Evolutionary conservation across 306 rosid species (phyloP), one percentile per base, ranked within the genome.

Genomic region (Inga laurina): DNA sequence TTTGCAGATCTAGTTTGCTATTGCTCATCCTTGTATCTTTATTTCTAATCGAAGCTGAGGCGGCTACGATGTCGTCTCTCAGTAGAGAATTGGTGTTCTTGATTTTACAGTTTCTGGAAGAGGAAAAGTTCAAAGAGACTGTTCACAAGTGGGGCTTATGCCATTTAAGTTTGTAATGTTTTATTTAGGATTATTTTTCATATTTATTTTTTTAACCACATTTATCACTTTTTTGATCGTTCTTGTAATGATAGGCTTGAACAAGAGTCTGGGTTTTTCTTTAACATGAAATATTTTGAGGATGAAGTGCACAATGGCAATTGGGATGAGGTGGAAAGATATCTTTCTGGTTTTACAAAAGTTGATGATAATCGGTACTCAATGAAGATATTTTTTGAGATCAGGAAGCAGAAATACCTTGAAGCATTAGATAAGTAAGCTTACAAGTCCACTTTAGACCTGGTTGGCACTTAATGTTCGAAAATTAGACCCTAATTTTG

Each of bases 231-330:
- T 30, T 52, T 86, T 62, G 3, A 65, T 61, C 30, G 79, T 34
- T 15, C 43, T 30, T 77, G 13, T 3, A 56, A 68, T 32, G 84
- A 90, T 44, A 95, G 99, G 90, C 94, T 96, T 19, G 98, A 96
- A 83, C 99, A 96, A 90, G 99, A 96, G 78, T 96, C 99, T 77
- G 99, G 99, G 74, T 93, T 96, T 91, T 96, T 90, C 94, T 96
- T 96, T 67, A 96, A 96, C 82, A 94, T 93, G 97, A 96, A 93
- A 59, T 96, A 96, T 88, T 96, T 96, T 85, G 99, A 96, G 87
- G 99, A 96, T 78, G 99, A 96, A 89, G 99, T 96, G 81, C 99
- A 96, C 62, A 90, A 84, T 87, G 99, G 99, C 72, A 96, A 96
- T 85, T 96, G 99, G 99, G 99, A 96, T 72, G 99, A 96, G 84